These are phyloP conservation scores for Talaromyces sp. DNA, from an alignment of 2,329 filamentous ascomycete species.

Conservation along the genomic window DNA sequence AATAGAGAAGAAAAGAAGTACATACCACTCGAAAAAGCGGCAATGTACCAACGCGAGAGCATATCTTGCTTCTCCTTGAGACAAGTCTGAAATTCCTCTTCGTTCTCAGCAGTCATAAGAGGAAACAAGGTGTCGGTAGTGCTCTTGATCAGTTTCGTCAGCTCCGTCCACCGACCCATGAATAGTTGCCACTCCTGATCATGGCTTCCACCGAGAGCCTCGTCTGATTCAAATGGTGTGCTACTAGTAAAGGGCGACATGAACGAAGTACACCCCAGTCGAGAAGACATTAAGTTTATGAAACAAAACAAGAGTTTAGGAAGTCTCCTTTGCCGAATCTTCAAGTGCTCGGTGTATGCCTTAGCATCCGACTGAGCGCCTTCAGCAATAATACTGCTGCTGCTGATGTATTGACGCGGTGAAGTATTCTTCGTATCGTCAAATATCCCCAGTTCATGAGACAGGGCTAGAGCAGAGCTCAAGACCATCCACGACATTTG, in stretches of 20 bases:
- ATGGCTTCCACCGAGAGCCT: conserved; percentile 24
- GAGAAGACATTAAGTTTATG: conserved; percentile 42
- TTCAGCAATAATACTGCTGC: background rate
- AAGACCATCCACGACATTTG: conserved; percentile 56
- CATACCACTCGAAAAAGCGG: background rate
- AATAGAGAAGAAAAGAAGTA: too few relatives aligned
- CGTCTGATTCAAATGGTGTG: conserved; percentile 25
- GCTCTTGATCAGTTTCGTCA: conserved; percentile 46
- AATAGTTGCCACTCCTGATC: conserved; percentile 43
- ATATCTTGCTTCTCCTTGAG: background rate
- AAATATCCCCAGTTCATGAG: conserved; percentile 48
- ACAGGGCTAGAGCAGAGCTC: conserved; percentile 46
- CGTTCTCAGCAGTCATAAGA: background rate
- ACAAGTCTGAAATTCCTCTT: background rate
- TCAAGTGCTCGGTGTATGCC: conserved; percentile 13
- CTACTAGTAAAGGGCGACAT: conserved; percentile 33
- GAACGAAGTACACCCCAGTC: conserved; percentile 43
- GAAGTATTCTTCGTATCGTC: conserved; percentile 21
- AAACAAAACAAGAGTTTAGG: conserved; percentile 35
- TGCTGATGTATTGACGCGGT: background rate
- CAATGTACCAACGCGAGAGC: background rate
- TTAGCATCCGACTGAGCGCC: background rate
- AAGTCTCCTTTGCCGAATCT: conserved; percentile 22
- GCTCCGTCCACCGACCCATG: conserved; percentile 49
- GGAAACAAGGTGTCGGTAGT: conserved; percentile 52